A percentile compares a stretch with the other conserved stretches of the same genome.
These are phyloP conservation scores for Hymenoscyphus albidus DNA, from an alignment of 2,329 filamentous ascomycete genomes.

Conservation along the genomic window DNA sequence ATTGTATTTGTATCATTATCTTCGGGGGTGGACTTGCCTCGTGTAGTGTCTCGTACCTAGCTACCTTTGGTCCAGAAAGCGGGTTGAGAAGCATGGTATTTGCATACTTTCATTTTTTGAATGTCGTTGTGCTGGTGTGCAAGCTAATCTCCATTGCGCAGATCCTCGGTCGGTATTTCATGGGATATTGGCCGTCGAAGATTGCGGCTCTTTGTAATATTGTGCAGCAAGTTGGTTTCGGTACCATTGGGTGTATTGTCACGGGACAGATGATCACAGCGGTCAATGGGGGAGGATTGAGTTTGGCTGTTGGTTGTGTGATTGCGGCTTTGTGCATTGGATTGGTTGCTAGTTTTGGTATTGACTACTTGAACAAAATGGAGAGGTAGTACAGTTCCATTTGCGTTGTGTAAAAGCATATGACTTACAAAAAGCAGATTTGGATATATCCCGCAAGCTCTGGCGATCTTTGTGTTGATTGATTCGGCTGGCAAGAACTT, in stretches of 20 bases:
- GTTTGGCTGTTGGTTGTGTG: slow-evolving; percentile 16
- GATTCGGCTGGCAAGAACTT: background rate
- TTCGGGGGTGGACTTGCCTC: background rate
- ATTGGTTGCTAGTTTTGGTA: background rate
- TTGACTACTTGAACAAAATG: background rate
- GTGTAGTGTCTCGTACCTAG: background rate
- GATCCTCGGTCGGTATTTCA: slow-evolving; percentile 13
- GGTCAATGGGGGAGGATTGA: slow-evolving; percentile 12
- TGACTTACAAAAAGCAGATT: background rate
- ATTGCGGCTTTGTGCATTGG: slow-evolving; percentile 20
- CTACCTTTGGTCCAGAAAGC: background rate
- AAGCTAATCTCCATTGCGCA: background rate
- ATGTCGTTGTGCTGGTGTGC: background rate
- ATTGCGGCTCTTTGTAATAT: slow-evolving; percentile 12
- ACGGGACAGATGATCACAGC: slow-evolving; percentile 23
- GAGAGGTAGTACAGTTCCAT: background rate
- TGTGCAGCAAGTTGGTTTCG: slow-evolving; percentile 15
- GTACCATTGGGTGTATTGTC: slow-evolving; percentile 18
- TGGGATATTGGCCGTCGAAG: slow-evolving; percentile 16
- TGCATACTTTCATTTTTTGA: background rate
- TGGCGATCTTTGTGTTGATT: background rate
- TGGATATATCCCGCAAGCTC: background rate
- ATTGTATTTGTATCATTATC: background rate
- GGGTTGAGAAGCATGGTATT: background rate
- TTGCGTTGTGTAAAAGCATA: background rate